Evolutionary conservation across 2,329 filamentous ascomycete genomes (phyloP).

Genomic region (Colletotrichum australisinense): DNA sequence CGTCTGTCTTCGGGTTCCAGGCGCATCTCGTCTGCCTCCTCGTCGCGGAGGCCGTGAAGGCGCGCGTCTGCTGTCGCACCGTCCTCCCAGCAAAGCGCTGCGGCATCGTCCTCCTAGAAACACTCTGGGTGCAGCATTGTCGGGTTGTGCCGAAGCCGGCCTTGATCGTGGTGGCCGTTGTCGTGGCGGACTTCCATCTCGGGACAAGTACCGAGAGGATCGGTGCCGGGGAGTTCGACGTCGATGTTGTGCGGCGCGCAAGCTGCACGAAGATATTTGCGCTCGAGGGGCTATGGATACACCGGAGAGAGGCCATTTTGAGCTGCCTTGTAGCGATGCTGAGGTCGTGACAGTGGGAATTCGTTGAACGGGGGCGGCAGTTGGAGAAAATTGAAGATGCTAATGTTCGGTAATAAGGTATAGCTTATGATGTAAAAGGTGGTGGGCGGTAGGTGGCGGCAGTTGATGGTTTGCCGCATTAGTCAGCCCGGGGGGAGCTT

Average conservation of each 20-base stretch:
- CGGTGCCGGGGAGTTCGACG: constrained; percentile 39
- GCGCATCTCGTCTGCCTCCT: constrained; percentile 60
- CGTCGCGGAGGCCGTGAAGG: constrained; percentile 52
- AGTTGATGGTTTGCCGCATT: constrained; percentile 6
- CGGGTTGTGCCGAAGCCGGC: not conserved
- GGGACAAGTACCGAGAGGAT: constrained; percentile 52
- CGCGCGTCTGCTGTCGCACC: constrained; percentile 24
- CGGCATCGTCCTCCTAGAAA: not conserved
- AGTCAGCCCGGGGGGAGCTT: constrained; percentile 18
- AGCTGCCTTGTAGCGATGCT: not conserved
- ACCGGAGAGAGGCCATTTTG: constrained; percentile 49
- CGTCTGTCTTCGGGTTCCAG: constrained; percentile 81
- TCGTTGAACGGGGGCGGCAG: not conserved
- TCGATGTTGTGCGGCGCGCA: constrained; percentile 45
- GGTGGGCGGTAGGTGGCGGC: constrained; percentile 34
- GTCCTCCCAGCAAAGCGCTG: not conserved
- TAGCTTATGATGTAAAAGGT: constrained; percentile 34
- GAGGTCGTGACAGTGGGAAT: not conserved
- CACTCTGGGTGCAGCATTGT: not conserved
- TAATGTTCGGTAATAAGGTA: constrained; percentile 44
- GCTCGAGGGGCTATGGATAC: constrained; percentile 51
- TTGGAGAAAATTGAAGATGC: constrained; percentile 50
- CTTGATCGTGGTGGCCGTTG: not conserved
- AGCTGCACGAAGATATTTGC: constrained; percentile 56
- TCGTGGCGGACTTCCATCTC: constrained; percentile 24